Evolutionary conservation across 2,329 filamentous ascomycete species (phyloP), one percentile per base, ranked within the genome.

Genomic region (Cercospora janseana): DNA sequence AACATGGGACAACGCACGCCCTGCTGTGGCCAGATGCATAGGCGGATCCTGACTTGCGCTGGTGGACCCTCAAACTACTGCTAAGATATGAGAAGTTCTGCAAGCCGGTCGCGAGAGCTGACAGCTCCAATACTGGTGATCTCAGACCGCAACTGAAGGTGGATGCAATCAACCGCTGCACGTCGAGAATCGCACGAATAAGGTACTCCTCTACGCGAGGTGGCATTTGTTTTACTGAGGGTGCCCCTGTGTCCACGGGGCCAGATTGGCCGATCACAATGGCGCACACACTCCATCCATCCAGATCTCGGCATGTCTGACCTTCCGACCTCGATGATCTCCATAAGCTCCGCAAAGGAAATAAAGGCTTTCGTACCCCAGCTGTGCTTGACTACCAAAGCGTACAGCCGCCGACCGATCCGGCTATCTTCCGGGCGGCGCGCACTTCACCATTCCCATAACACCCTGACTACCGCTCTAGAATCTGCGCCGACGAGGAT

Each of bases 331-430:
- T 29, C 15, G 34, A 46, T 46, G 41, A 20, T 31, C 41, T 15
- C n/a, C 15, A 20, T 26, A 8, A 26, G 12, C 46, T 49, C 32
- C 46, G 46, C 34, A 21, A 40, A 26, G 28, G 46, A 42, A 40
- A 42, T 24, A 53, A 37, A 29, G 37, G 26, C 35, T 15, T 34
- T 34, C 44, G 37, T 27, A 46, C 45, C 45, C 46, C 41, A 40
- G 51, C 34, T 45, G 51, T 53, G 51, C 46, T 42, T 37, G 37
- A 41, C 35, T 46, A 53, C 51, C 28, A 45, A 46, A 28, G 27
- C 18, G 41, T 41, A 38, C 40, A 34, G 35, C 35, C 27, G 35
- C 40, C 46, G 34, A 38, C 15, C 41, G 40, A 29, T 15, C 45
- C 51, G 51, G 38, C 24, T 41, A 49, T 49, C n/a, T 24, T 12